These are phyloP conservation scores for Royoungia palumana DNA, from an alignment of 768 basidiomycete species.

Conservation along the genomic window DNA sequence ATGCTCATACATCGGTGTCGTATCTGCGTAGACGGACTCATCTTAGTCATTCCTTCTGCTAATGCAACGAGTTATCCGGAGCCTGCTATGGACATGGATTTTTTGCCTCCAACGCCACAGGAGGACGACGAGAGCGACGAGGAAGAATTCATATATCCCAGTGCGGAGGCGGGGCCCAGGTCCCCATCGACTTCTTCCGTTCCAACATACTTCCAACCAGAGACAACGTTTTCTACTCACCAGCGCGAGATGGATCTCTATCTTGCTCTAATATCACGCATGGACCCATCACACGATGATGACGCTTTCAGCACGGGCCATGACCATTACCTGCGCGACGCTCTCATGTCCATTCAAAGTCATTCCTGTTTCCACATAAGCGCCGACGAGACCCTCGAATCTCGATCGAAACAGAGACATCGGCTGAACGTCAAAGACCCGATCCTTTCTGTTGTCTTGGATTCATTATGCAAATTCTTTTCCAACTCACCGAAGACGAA, in stretches of 20 bases:
- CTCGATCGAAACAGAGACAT: slow-evolving; percentile 54
- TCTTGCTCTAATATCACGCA: slow-evolving; percentile 70
- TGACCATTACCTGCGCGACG: slow-evolving; percentile 79
- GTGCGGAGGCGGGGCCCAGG: slow-evolving; percentile 20
- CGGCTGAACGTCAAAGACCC: slow-evolving; percentile 77
- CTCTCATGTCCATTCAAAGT: slow-evolving; percentile 60
- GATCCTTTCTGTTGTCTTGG: slow-evolving; percentile 66
- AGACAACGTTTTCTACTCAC: slow-evolving; percentile 74
- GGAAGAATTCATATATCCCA: slow-evolving; percentile 45
- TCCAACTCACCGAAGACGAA: slow-evolving; percentile 84
- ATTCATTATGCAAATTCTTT: slow-evolving; percentile 75
- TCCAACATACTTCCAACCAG: slow-evolving; percentile 56
- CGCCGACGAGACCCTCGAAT: slow-evolving; percentile 40
- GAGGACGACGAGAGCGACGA: slow-evolving; percentile 53
- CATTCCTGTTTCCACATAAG: slow-evolving; percentile 56
- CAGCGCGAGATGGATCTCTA: slow-evolving; percentile 84
- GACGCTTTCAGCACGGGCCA: slow-evolving; percentile 84
- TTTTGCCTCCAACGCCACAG: slow-evolving; percentile 18
- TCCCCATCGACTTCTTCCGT: slow-evolving; percentile 17
- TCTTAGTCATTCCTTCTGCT: slow-evolving; percentile 67
- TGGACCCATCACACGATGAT: slow-evolving; percentile 64
- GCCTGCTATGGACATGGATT: slow-evolving; percentile 40
- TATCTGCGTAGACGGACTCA: slow-evolving; percentile 59
- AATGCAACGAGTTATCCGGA: slow-evolving; percentile 73
- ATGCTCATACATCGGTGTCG: slow-evolving; percentile 69